A percentile compares a stretch with the other conserved stretches of the same genome.
Conservation (phyloP, 805 yeast species). For the Candida maesae region DNA sequence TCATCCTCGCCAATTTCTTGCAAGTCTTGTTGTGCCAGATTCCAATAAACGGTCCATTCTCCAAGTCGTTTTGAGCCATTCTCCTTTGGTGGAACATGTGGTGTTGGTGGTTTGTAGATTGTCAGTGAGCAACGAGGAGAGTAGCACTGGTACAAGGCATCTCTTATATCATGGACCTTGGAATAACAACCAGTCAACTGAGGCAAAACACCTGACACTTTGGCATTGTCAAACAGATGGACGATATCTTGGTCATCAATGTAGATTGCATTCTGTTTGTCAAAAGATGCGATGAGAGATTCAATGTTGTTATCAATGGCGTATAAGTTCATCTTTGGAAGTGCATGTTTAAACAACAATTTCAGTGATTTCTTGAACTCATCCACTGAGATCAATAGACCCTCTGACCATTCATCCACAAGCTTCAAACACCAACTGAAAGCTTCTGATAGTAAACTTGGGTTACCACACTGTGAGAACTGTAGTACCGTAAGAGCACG, state of each 20-base stretch:
- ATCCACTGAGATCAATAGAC: conserved; percentile 41
- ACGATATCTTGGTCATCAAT: conserved; percentile 31
- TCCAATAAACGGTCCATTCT: conserved; percentile 70
- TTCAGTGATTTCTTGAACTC: conserved; percentile 54
- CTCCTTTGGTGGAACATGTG: conserved; percentile 17
- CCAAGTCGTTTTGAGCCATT: conserved; percentile 29
- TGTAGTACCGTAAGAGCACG: conserved; percentile 45
- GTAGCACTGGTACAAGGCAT: conserved; percentile 25
- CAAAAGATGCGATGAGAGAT: conserved; percentile 41
- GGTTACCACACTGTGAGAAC: conserved; percentile 41
- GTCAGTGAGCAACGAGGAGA: conserved; percentile 35
- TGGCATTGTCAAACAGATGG: conserved; percentile 28
- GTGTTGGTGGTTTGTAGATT: conserved; percentile 22
- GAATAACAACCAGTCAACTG: conserved; percentile 47
- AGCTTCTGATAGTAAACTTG: conserved; percentile 45
- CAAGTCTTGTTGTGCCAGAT: conserved; percentile 50
- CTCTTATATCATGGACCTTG: conserved; percentile 22
- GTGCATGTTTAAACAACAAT: conserved; percentile 46
- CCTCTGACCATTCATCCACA: conserved; percentile 50
- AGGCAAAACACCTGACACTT: conserved; percentile 40
- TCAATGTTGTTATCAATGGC: conserved; percentile 49
- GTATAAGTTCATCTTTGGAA: conserved; percentile 46
- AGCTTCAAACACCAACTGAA: conserved; percentile 51
- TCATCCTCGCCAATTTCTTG: conserved; percentile 46
- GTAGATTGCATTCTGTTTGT: conserved; percentile 39